phyloP scores from a whole-genome alignment of 768 basidiomycete species.

The Pseudohyphozyma bogoriensis region DNA sequence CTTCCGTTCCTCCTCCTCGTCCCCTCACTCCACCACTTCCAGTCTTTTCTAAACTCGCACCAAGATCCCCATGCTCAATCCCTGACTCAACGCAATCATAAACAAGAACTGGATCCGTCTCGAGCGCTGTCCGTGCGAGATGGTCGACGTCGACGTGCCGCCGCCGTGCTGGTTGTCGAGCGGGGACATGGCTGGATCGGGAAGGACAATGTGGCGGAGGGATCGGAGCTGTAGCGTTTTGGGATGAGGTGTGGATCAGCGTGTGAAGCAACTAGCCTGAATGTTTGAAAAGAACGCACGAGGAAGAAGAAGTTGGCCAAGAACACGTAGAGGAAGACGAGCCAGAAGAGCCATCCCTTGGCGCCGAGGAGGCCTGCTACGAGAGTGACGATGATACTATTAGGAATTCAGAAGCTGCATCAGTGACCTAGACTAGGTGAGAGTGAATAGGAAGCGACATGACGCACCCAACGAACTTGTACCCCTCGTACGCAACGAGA shows the following conservation, averaged over 20 bases:
- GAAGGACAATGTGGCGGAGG: conserved; percentile 78
- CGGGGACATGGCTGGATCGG: conserved; percentile 53
- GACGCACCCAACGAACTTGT: conserved; percentile 90
- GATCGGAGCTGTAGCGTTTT: conserved; percentile 61
- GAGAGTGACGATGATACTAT: conserved; percentile 74
- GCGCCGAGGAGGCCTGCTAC: conserved; percentile 57
- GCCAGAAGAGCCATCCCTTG: conserved; percentile 53
- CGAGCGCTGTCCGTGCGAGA: conserved; percentile 69
- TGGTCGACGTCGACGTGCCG: conserved; percentile 44
- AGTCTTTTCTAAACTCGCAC: conserved; percentile 48
- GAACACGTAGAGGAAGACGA: conserved; percentile 75
- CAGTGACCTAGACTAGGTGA: not conserved
- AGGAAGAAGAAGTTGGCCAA: conserved; percentile 88
- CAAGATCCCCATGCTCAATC: conserved; percentile 75
- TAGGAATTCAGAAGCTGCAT: not conserved
- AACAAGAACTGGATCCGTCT: conserved; percentile 82
- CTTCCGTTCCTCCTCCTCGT: not conserved
- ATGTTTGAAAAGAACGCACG: conserved; percentile 43
- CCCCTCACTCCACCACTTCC: not conserved
- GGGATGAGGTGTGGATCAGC: not conserved
- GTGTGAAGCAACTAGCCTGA: not conserved
- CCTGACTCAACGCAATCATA: conserved; percentile 67
- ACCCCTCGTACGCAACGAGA: conserved; percentile 83
- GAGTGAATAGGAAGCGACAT: not conserved
- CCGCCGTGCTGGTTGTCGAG: conserved; percentile 26